Evolutionary conservation across 2,329 filamentous ascomycete genomes (phyloP), one percentile per base, ranked within the genome.

Genomic region (Fusarium sp.): DNA sequence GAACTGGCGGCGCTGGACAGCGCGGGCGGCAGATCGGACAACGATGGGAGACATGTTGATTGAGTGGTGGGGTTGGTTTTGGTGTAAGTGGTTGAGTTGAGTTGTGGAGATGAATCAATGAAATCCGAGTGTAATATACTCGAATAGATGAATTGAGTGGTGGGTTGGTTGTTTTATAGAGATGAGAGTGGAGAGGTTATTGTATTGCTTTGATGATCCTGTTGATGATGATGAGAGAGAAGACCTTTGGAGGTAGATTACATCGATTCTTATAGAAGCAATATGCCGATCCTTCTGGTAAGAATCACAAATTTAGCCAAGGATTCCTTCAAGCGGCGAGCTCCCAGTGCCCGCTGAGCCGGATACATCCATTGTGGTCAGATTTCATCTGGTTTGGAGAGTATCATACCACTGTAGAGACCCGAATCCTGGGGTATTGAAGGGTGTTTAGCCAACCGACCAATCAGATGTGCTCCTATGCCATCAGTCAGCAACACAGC

Each of bases 1-100:
- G 71, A 79, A 79, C 20, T 77, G 77, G 42, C 80, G 76, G 57
- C 75, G 74, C 58, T 70, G 60, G 24, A 73, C 71, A 61, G 71
- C 69, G 66, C 78, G 78, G 55, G 73, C 65, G 33, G 72, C 72
- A 65, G 72, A 66, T 68, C 78, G 76, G 57, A 74, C 68, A 63
- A 73, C 69, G 55, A 73, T 69, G 44, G 77, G 65, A 68, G 68
- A 72, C 76, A 78, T 78, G 61, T 40, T 73, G 61, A 62, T 62
- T 50, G 49, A 62, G 51, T 70, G 39, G 53, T 68, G 60, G 46
- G 58, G 54, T 58, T 54, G 52, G 40, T 49, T 55, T 46, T 60
- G 44, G 50, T 68, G 53, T 58, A 68, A 66, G 68, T 72, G 59
- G 22, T 24, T 26, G 44, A 43, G 24, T 44, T 20, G 45, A 31